phyloP scores from a whole-genome alignment of 345 rosid species.

The Linum usitatissimum region DNA sequence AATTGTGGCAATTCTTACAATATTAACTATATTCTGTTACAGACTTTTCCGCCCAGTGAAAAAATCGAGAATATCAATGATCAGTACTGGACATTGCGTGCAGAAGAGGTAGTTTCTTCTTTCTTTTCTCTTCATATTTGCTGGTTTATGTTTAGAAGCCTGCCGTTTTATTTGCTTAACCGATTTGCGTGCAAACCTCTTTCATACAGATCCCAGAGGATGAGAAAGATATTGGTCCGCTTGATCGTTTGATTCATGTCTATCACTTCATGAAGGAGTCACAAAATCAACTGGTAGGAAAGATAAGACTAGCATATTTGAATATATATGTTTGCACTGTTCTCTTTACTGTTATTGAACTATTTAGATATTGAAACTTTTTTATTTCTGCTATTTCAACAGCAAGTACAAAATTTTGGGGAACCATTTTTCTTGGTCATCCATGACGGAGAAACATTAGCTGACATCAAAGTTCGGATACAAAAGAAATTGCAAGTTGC shows the following conservation, averaged over 20 bases:
- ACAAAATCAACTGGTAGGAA: conserved; percentile 56
- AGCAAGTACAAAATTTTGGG: conserved; percentile 93
- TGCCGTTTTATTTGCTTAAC: neutral
- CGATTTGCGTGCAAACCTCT: neutral
- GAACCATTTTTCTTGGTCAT: conserved; percentile 94
- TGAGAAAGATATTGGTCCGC: conserved; percentile 85
- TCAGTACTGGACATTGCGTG: conserved; percentile 92
- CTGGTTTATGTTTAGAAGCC: no score
- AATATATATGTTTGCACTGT: neutral
- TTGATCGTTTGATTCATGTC: conserved; percentile 83
- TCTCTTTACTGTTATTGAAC: neutral
- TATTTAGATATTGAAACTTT: neutral
- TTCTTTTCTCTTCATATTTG: neutral
- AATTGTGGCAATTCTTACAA: neutral
- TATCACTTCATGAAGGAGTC: conserved; percentile 84
- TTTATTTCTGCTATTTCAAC: neutral
- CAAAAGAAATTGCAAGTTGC: conserved; percentile 88
- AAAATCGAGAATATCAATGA: conserved; percentile 92
- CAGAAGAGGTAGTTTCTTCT: conserved; percentile 65
- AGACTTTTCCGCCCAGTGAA: conserved; percentile 77
- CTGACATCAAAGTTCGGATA: conserved; percentile 68
- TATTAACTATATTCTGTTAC: conserved; percentile 17
- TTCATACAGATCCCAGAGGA: conserved; percentile 73
- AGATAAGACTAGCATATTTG: neutral
- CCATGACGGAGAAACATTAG: conserved; percentile 81